Conservation (phyloP, 305 asterid genomes). For the Fraxinus velutina region DNA sequence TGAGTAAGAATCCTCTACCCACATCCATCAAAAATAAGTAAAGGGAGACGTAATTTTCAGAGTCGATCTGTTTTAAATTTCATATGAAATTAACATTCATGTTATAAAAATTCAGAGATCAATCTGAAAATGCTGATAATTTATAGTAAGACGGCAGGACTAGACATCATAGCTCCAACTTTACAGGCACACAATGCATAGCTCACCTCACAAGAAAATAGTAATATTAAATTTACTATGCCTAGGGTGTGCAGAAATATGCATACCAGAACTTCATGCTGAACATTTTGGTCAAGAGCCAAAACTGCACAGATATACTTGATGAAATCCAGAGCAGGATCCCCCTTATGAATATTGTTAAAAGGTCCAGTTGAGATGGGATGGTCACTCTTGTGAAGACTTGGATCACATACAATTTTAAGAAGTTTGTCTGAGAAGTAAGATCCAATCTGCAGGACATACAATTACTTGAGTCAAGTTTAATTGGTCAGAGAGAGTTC, state of each 20-base stretch:
- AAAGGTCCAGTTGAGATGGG: conserved; percentile 38
- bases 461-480: conserved; percentile 22
- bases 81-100: background rate
- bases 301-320: conserved; percentile 88
- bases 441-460: conserved; percentile 60
- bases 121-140: background rate
- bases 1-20: background rate
- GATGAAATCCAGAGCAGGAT: conserved; percentile 81
- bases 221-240: conserved; percentile 4
- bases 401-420: conserved; percentile 76
- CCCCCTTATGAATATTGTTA: conserved; percentile 48
- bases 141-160: background rate
- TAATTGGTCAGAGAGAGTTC: conserved; percentile 5
- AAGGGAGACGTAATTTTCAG: background rate
- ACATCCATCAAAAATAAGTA: background rate
- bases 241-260: conserved; percentile 15
- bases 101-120: background rate
- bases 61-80: background rate
- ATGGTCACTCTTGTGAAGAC: conserved; percentile 46
- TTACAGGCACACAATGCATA: conserved; percentile 15
- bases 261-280: conserved; percentile 92
- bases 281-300: conserved; percentile 87
- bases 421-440: conserved; percentile 86
- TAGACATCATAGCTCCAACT: conserved; percentile 14
- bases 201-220: conserved; percentile 17